Evolutionary conservation across 2,329 filamentous ascomycete genomes (phyloP), one percentile per base, ranked within the genome.

Genomic region (Penicillium griseofulvum): DNA sequence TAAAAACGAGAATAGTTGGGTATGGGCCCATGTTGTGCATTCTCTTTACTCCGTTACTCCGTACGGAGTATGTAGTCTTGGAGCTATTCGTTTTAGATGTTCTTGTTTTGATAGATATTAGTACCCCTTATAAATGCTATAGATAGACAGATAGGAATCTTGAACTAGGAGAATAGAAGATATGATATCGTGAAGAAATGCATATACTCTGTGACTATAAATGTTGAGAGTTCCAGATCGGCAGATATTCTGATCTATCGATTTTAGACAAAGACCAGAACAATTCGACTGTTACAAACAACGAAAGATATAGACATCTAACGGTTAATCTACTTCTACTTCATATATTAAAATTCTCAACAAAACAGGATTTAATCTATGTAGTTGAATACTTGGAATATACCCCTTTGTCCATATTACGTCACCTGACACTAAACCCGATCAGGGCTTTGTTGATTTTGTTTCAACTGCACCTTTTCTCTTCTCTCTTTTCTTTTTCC

Each of bases 381-480:
- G 28, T 31, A 45, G 42, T 45, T 16, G 5, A 16, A 2, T 16
- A 34, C 31, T 34, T 34, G 31, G 5, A 44, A 19, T 4, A 41
- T 33, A 17, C 44, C 48, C 54, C 53, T 56, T 37, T 51, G 48
- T 42, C 36, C 5, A 50, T 52, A 44, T 46, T 54, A 59, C 54
- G 54, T 59, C 55, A 59, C 52, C 41, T 57, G 52, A 55, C 55
- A 33, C 51, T 57, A 56, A 42, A 26, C 54, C 56, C 43, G 29
- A 59, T 57, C 51, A 42, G 52, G 57, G 26, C 17, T 9, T 33
- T 59, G 57, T 59, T 59, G 57, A 52, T 53, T 57, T 57, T 55
- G 52, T 57, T 43, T 55, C 52, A 50, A 51, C 50, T 58, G 47
- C 49, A 33, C 36, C 49, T 42, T 42, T 57, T 49, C 34, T 55